Evolutionary conservation across 192 early-diverging fungal genomes (phyloP), one percentile per base, ranked within the genome.

Genomic region (Coemansia sp.): DNA sequence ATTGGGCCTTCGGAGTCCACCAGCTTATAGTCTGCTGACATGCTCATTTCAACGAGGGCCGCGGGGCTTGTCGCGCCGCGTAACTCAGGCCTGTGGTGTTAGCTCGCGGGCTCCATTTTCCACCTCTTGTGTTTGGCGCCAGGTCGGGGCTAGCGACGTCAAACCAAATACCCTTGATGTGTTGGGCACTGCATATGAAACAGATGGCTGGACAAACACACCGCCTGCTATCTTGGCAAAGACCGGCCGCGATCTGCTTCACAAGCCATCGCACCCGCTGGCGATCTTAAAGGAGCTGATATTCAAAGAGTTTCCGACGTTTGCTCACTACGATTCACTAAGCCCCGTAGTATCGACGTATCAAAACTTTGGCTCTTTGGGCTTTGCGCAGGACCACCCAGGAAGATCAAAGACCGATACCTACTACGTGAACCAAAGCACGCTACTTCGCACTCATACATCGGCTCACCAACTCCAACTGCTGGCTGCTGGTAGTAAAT

Each of bases 281-380:
- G 87, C 89, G 17, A 96, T 96, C 66, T 85, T 99, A 51, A 93
- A 93, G 59, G 72, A 84, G 2, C 78, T 86, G 37, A 95, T 99
- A 64, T 92, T 93, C 66, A 69, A 73, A 11, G 85, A 94, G 73
- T 95, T 97, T 62, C 73, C 75, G 0, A 79, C 83, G 39, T 92
- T 86, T 72, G 85, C 86, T 19, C 70, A 86, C 63, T 85, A 86
- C 68, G 85, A 91, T 44, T 70, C 72, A 31, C 81, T 97, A 70
- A 85, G 83, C 45, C 97, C 97, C 3, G 91, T 93, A 33, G 97
- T 98, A 1, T 88, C 91, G 0, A 87, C 92, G 0, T 66, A 86
- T 36, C 86, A 92, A 59, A 98, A 97, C 81, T 99, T 99, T 89
- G 97, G 98, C 79, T 89, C 89, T 24, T 88, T 99, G 13, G 87